Conservation (phyloP, 2,329 filamentous ascomycete species). For the Cytospora mali region DNA sequence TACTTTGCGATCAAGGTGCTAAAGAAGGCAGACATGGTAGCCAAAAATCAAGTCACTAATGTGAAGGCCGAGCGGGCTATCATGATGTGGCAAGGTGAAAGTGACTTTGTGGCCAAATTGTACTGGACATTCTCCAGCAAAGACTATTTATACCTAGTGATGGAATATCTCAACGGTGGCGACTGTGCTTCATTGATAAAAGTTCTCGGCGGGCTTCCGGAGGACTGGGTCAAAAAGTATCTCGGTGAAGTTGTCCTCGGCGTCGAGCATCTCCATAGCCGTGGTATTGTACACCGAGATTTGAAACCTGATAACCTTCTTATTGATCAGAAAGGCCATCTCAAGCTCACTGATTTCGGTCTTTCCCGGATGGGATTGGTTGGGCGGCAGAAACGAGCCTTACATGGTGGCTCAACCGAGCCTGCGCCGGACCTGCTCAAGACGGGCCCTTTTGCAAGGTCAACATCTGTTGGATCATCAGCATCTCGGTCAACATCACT, state of each 20-base stretch:
- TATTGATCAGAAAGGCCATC: slow-evolving; percentile 93
- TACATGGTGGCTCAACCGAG: slow-evolving; percentile 76
- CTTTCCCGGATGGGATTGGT: slow-evolving; percentile 96
- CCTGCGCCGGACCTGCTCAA: slow-evolving; percentile 91
- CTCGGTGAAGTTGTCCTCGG: slow-evolving; percentile 95
- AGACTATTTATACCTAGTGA: slow-evolving; percentile 96
- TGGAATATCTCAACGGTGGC: slow-evolving; percentile 98
- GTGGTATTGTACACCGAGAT: slow-evolving; percentile 95
- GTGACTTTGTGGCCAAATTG: slow-evolving; percentile 97
- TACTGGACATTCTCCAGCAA: slow-evolving; percentile 99
- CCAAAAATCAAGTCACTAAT: slow-evolving; percentile 98
- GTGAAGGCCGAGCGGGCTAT: slow-evolving; percentile 98
- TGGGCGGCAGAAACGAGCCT: slow-evolving; percentile 90
- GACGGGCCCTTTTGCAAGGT: slow-evolving; percentile 85
- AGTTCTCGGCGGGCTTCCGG: slow-evolving; percentile 84
- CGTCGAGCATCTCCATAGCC: slow-evolving; percentile 90
- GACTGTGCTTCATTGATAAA: slow-evolving; percentile 98
- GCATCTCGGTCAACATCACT: slow-evolving; percentile 78
- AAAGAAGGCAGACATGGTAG: slow-evolving; percentile 99
- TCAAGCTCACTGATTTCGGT: slow-evolving; percentile 97
- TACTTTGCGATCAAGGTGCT: slow-evolving; percentile 99
- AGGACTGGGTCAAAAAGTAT: slow-evolving; percentile 99
- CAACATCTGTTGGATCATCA: slow-evolving; percentile 84
- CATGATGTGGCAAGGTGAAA: slow-evolving; percentile 99
- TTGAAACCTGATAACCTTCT: slow-evolving; percentile 96